Conservation (phyloP, 148 eudicot species). For the Diospyros lotus region DNA sequence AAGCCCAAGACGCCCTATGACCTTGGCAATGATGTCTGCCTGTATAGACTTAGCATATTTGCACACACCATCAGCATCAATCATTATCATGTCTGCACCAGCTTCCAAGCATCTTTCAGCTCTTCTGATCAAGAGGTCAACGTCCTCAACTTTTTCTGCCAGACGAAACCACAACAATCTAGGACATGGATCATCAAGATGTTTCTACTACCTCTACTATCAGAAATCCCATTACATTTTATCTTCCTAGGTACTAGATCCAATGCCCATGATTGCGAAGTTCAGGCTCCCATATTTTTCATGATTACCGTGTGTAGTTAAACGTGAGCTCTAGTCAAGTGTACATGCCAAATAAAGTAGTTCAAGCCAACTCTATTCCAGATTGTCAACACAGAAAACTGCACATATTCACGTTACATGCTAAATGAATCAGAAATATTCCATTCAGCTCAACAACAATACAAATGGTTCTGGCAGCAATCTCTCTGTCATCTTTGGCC, state of each 20-base stretch:
- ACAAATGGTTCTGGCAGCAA: no score
- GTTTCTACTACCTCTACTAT: not conserved
- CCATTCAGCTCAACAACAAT: no score
- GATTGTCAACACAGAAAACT: no score
- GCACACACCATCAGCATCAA: constrained; percentile 83
- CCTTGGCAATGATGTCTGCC: constrained; percentile 77
- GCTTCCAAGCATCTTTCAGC: constrained; percentile 98
- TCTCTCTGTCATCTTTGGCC: no score
- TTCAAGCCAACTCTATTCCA: no score
- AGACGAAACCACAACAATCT: constrained; percentile 1
- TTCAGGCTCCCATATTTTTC: not conserved
- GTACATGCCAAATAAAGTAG: no score
- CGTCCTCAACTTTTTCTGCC: constrained; percentile 81
- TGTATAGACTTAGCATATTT: constrained; percentile 61
- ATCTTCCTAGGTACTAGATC: not conserved
- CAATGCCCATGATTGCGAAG: not conserved
- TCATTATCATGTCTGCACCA: constrained; percentile 95
- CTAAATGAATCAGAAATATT: no score
- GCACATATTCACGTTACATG: no score
- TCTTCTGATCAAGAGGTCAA: constrained; percentile 66
- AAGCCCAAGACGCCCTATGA: constrained; percentile 79
- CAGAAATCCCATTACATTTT: not conserved
- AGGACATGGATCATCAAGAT: not conserved
- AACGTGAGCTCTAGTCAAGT: not conserved
- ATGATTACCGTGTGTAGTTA: not conserved